These are phyloP conservation scores for Amanita muscaria DNA, from an alignment of 768 basidiomycete genomes.

Conservation along the genomic window DNA sequence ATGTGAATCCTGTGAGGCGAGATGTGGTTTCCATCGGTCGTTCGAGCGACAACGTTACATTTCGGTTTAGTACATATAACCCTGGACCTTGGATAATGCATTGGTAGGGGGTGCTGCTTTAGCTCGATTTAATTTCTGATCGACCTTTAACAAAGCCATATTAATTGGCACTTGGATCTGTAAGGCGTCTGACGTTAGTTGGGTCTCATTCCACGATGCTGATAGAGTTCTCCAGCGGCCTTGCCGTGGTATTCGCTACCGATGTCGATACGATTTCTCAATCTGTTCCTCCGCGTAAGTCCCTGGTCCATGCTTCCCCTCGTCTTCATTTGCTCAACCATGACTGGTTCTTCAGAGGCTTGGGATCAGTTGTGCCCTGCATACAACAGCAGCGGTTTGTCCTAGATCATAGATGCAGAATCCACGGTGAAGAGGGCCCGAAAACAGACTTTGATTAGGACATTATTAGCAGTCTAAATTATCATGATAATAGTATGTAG, in stretches of 20 bases:
- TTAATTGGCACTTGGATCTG: neutral
- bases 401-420: too few relatives aligned
- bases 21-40: constrained; percentile 35
- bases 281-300: constrained; percentile 12
- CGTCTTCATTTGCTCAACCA: neutral
- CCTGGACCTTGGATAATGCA: constrained; percentile 44
- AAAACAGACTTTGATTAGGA: too few relatives aligned
- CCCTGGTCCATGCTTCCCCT: too few relatives aligned
- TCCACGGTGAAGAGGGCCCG: too few relatives aligned
- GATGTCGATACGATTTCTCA: constrained; percentile 13
- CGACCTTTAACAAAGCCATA: neutral
- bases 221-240: constrained; percentile 16
- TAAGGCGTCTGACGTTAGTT: too few relatives aligned
- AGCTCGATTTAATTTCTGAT: neutral
- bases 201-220: too few relatives aligned
- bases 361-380: constrained; percentile 31
- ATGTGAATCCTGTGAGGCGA: constrained; percentile 42
- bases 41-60: constrained; percentile 30
- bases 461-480: too few relatives aligned
- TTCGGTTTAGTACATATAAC: constrained; percentile 45
- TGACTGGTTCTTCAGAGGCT: constrained; percentile 13
- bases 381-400: constrained; percentile 15
- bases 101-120: constrained; percentile 22
- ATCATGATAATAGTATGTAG: too few relatives aligned
- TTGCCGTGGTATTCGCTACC: constrained; percentile 34